phyloP scores from a whole-genome alignment of 2,329 filamentous ascomycete genomes.

The Venturia carpophila region DNA sequence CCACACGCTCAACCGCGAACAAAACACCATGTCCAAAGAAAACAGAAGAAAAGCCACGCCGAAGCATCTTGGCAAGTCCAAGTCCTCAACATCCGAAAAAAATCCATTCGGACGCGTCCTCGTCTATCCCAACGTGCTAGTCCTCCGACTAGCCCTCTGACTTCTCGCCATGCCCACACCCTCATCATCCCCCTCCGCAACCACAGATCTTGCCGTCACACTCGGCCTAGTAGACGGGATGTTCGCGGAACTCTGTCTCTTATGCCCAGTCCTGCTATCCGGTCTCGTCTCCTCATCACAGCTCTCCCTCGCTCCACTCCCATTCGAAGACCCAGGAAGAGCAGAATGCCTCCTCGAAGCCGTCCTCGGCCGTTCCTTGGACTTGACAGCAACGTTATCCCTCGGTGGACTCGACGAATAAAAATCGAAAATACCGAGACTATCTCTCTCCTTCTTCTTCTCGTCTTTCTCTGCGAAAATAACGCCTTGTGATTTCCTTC shows the following conservation, averaged over 20 bases:
- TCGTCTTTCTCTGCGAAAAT: neutral
- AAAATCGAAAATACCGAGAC: conserved; percentile 33
- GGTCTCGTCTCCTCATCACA: conserved; percentile 18
- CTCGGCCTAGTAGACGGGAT: conserved; percentile 1
- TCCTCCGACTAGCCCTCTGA: conserved; percentile 33
- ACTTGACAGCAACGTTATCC: conserved; percentile 26
- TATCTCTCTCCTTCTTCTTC: conserved; percentile 19
- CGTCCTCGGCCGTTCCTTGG: conserved; percentile 26
- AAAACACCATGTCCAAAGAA: neutral
- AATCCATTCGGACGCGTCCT: too few species aligned
- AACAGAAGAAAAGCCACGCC: neutral
- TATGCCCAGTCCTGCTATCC: conserved; percentile 16
- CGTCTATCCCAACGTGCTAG: conserved; percentile 33
- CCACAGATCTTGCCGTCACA: conserved; percentile 11
- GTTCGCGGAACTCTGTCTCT: conserved; percentile 22
- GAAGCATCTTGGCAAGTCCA: too few species aligned
- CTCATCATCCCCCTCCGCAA: conserved; percentile 20
- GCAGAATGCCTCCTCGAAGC: conserved; percentile 29
- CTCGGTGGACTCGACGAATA: conserved; percentile 26
- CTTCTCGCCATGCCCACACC: conserved; percentile 18
- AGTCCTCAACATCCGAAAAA: too few species aligned
- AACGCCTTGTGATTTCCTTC: neutral
- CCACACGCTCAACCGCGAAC: neutral
- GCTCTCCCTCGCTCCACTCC: conserved; percentile 5
- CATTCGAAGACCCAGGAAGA: conserved; percentile 22